These are phyloP conservation scores for Zoysia pacifica DNA, from an alignment of 176 grass and related monocot genomes.

Conservation along the genomic window DNA sequence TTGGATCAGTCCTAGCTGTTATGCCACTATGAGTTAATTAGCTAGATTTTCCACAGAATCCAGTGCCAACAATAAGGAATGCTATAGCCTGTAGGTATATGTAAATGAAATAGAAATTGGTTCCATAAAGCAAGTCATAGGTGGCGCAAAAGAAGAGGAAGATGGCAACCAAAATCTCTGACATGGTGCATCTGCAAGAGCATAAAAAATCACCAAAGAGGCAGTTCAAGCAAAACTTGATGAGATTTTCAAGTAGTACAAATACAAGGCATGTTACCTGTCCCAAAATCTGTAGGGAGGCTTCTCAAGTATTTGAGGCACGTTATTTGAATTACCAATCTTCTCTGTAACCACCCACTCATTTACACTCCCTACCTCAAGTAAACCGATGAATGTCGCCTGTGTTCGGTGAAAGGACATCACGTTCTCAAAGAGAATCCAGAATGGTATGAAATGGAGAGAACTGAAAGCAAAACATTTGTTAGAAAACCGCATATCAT, in stretches of 20 bases:
- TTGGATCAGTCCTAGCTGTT: slow-evolving; percentile 23
- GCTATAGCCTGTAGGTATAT: slow-evolving; percentile 78
- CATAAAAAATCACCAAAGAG: slow-evolving; percentile 1
- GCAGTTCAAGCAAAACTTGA: background rate
- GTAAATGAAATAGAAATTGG: slow-evolving; percentile 76
- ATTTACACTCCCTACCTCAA: slow-evolving; percentile 74
- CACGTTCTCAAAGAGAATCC: slow-evolving; percentile 97
- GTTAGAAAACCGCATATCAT: slow-evolving; percentile 25
- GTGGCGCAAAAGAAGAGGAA: slow-evolving; percentile 78
- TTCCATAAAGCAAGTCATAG: slow-evolving; percentile 58
- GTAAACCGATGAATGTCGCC: slow-evolving; percentile 77
- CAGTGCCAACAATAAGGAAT: slow-evolving; percentile 85
- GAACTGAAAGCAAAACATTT: slow-evolving; percentile 48
- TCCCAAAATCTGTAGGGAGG: slow-evolving; percentile 57
- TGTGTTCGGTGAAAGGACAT: slow-evolving; percentile 97
- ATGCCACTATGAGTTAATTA: slow-evolving; percentile 46
- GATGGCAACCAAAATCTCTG: slow-evolving; percentile 64
- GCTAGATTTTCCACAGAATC: slow-evolving; percentile 62
- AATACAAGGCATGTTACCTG: slow-evolving; percentile 48
- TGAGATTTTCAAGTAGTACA: background rate
- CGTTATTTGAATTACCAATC: slow-evolving; percentile 51
- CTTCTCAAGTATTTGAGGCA: slow-evolving; percentile 62
- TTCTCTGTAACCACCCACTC: slow-evolving; percentile 98
- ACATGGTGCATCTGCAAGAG: slow-evolving; percentile 55
- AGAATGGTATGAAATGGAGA: slow-evolving; percentile 86